Conservation (phyloP, 2,329 filamentous ascomycete genomes). For the Sclerotinia sclerotiorum region DNA sequence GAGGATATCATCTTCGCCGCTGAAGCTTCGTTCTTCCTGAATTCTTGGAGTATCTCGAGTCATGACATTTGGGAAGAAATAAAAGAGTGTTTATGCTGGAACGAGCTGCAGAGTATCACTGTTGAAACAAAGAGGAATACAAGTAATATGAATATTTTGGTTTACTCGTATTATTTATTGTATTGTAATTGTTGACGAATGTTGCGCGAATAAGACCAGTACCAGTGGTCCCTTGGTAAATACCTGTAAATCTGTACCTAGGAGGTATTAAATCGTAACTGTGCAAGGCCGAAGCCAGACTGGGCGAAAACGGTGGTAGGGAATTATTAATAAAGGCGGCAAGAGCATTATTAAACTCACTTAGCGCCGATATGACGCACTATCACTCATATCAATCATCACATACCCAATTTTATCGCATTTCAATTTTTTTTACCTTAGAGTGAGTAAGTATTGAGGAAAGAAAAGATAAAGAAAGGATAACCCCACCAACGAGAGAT, state of each 20-base stretch:
- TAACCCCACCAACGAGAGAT: conserved; percentile 10
- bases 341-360: conserved; percentile 1
- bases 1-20: conserved; percentile 43
- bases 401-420: neutral
- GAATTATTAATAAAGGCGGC: no score
- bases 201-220: neutral
- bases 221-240: no score
- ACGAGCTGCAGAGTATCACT: neutral
- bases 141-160: neutral
- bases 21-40: conserved; percentile 30
- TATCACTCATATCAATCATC: neutral
- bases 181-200: neutral
- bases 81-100: neutral
- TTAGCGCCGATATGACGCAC: conserved; percentile 14
- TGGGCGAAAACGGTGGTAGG: neutral
- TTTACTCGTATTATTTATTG: neutral
- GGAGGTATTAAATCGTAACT: neutral
- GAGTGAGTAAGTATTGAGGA: neutral
- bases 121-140: conserved; percentile 9
- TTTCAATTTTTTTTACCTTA: neutral
- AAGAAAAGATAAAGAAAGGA: conserved; percentile 5
- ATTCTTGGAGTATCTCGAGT: conserved; percentile 46
- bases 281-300: neutral
- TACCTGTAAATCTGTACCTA: no score
- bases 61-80: conserved; percentile 46